These are phyloP conservation scores for Botrytis deweyae DNA, from an alignment of 2,329 filamentous ascomycete species.

Conservation along the genomic window DNA sequence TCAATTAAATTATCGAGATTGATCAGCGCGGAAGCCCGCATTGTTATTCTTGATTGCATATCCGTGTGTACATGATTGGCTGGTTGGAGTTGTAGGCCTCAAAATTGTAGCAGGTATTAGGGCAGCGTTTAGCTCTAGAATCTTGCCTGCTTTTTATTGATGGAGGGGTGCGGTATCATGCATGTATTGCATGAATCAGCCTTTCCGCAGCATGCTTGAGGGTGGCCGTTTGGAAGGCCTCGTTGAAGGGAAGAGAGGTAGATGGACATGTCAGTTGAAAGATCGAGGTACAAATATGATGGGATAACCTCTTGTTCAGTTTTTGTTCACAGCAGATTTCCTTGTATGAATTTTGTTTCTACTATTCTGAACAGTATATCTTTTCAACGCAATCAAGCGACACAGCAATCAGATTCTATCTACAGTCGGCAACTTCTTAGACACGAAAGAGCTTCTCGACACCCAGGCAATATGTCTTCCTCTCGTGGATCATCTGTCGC, in stretches of 20 bases:
- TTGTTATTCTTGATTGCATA: background rate
- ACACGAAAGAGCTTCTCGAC: background rate
- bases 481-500: background rate
- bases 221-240: background rate
- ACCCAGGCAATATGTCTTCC: background rate
- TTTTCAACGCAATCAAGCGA: background rate
- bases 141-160: background rate
- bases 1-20: background rate
- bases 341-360: background rate
- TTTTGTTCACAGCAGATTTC: background rate
- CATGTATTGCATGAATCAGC: slow-evolving; percentile 1
- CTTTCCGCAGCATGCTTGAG: background rate
- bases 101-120: background rate
- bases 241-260: background rate
- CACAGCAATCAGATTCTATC: background rate
- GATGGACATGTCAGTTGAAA: background rate
- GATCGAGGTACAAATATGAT: background rate
- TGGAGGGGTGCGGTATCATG: background rate
- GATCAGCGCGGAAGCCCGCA: background rate
- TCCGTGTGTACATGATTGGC: background rate
- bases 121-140: too few species aligned
- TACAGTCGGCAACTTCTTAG: background rate
- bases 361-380: background rate
- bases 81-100: background rate
- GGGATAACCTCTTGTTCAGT: background rate